phyloP scores from a whole-genome alignment of 2,329 filamentous ascomycete species.

The Calonectria naviculata region DNA sequence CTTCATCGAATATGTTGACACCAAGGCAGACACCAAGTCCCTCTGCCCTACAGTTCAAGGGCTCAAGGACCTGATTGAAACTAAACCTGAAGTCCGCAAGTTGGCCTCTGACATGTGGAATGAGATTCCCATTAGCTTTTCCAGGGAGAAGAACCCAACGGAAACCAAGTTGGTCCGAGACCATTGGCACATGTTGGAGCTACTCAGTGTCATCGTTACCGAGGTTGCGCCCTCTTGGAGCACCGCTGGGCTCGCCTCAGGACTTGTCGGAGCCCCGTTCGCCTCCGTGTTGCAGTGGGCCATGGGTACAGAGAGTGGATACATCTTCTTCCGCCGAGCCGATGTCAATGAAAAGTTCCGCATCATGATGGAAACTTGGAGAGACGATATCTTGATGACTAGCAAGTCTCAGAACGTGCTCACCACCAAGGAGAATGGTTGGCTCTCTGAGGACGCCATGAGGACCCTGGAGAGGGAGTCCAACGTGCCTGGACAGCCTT shows the following conservation, averaged over 20 bases:
- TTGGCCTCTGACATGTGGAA: slow-evolving; percentile 22
- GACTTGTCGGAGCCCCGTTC: slow-evolving; percentile 20
- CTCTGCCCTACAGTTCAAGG: no score
- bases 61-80: slow-evolving; percentile 19
- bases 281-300: slow-evolving; percentile 23
- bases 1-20: no score
- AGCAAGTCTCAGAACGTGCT: not conserved
- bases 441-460: slow-evolving; percentile 5
- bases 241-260: not conserved
- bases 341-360: not conserved
- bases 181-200: slow-evolving; percentile 35
- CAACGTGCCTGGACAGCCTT: not conserved
- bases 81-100: slow-evolving; percentile 33
- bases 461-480: not conserved
- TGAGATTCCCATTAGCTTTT: slow-evolving; percentile 32
- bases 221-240: slow-evolving; percentile 32
- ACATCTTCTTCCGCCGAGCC: slow-evolving; percentile 17
- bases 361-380: slow-evolving; percentile 6
- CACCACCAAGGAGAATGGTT: not conserved
- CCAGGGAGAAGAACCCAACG: slow-evolving; percentile 22
- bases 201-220: slow-evolving; percentile 28
- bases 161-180: slow-evolving; percentile 23
- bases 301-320: slow-evolving; percentile 18
- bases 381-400: not conserved
- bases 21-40: no score